Base-by-base conservation (phyloP, 352 stramenopile genomes). In the Phytophthora niederhauseri region DNA sequence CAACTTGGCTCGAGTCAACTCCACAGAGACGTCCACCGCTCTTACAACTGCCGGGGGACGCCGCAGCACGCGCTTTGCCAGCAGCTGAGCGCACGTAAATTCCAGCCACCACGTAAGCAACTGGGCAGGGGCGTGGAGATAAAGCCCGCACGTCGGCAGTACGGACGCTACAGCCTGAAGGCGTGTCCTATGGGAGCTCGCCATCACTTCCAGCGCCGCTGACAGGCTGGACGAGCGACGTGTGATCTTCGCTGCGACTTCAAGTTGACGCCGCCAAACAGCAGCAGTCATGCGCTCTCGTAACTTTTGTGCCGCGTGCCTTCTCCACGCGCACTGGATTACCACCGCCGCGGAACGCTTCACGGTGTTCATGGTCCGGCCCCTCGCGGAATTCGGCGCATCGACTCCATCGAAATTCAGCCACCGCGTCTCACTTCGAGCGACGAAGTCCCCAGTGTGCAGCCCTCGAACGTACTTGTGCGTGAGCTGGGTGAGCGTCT, bases 311-410 rank as follows among this genome's bases (percentile, higher is more conserved):
- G 84, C 81, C 11, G 56, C 70, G 9, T 75, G 66, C 6, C 60
- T 75, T 55, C 78, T 64, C 81, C 81, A 90, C 0, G 68, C 70
- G 34, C 67, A 77, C 53, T 90, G 84, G 22, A 90, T 75, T 36
- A 90, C 84, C 6, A 91, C 45, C 26, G 77, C 73, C 1, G 72
- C 77, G 0, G 77, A 85, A 14, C 72, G 26, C 31, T 73, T 72
- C 22, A 77, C 71, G 4, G 72, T 59, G 14, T 43, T 61, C 9
- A 66, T 66, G 1, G 78, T 70, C 19, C 48, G 64, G 36, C 54
- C 19, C 56, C 64, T 72, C 6, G 71, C 61, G 26, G 57, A 75
- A 59, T 66, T 69, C 2, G 61, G 66, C 8, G 69, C 64, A 41
- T 85, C 68, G 17, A 62, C 50, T 30, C 70, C 52, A n/a, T 75